Conservation (phyloP, 225 moss, liverwort and hornwort genomes). For the Rhytidiadelphus loreus region DNA sequence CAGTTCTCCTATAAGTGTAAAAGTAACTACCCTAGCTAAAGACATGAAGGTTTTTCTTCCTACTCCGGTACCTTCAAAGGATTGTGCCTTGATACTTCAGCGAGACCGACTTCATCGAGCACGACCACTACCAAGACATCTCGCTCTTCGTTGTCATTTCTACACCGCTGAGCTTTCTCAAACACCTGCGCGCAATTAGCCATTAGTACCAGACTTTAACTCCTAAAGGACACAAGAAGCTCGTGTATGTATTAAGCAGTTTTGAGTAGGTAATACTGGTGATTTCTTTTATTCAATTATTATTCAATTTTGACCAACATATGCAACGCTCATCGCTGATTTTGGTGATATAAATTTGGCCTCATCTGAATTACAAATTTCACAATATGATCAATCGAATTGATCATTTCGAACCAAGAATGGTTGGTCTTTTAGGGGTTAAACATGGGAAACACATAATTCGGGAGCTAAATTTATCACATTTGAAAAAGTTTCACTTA, state of each 20-base stretch:
- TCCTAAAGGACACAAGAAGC: background rate
- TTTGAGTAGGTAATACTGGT: background rate
- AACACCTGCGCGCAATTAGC: slow-evolving; percentile 25
- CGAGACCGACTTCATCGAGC: slow-evolving; percentile 60
- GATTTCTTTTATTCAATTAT: background rate
- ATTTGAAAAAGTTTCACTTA: background rate
- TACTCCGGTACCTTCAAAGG: slow-evolving; percentile 40
- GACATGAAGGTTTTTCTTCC: background rate
- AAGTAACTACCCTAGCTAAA: background rate
- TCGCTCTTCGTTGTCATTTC: slow-evolving; percentile 34
- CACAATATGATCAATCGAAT: background rate
- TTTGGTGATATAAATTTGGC: background rate
- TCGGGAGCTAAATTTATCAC: background rate
- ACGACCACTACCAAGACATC: slow-evolving; percentile 54
- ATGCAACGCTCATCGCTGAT: background rate
- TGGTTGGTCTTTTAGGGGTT: background rate
- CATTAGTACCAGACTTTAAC: background rate
- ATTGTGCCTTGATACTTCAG: slow-evolving; percentile 53
- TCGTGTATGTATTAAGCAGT: background rate
- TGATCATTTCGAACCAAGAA: background rate
- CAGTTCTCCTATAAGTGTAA: background rate
- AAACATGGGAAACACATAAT: background rate
- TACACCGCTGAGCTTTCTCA: slow-evolving; percentile 48
- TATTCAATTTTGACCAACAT: background rate
- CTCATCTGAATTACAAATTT: background rate